phyloP scores from a whole-genome alignment of 805 yeast genomes.

The Kluyveromyces wickerhamii region DNA sequence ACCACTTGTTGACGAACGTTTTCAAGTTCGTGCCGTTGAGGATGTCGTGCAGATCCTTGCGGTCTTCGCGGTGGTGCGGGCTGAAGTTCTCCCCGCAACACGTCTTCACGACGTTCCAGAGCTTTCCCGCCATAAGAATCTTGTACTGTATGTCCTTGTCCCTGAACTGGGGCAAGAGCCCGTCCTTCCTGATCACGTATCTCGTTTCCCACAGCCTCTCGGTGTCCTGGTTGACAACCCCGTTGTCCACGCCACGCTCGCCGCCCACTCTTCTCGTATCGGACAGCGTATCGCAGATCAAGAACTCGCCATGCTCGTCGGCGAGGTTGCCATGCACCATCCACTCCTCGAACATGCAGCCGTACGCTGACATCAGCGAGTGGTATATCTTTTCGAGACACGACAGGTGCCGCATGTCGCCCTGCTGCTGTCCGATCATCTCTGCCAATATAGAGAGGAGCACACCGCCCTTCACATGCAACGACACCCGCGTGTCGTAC shows the following conservation, averaged over 20 bases:
- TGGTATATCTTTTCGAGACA: conserved; percentile 49
- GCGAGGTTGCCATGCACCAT: conserved; percentile 59
- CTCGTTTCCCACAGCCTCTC: conserved; percentile 71
- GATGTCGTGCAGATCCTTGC: conserved; percentile 9
- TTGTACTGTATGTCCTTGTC: conserved; percentile 48
- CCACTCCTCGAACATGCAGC: conserved; percentile 73
- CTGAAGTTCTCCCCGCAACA: conserved; percentile 12
- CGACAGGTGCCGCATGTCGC: conserved; percentile 48
- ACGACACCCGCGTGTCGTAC: conserved; percentile 45
- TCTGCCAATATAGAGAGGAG: conserved; percentile 55
- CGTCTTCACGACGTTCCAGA: conserved; percentile 50
- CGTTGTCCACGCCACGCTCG: conserved; percentile 1
- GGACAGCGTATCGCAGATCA: conserved; percentile 42
- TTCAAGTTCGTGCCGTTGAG: conserved; percentile 39
- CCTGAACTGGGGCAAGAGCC: conserved; percentile 58
- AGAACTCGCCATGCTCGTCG: conserved; percentile 79
- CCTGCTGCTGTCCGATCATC: conserved; percentile 49
- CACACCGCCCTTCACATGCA: conserved; percentile 70
- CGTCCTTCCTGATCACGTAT: conserved; percentile 66
- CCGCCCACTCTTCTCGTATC: conserved; percentile 6
- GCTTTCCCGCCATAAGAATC: conserved; percentile 77
- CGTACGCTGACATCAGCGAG: conserved; percentile 53
- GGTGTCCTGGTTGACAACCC: conserved; percentile 28
- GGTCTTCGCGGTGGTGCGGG: too few species aligned
- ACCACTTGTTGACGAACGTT: conserved; percentile 51